Evolutionary conservation across 169 alveolate genomes (phyloP), one percentile per base, ranked within the genome.

Genomic region (Babesia ovata): DNA sequence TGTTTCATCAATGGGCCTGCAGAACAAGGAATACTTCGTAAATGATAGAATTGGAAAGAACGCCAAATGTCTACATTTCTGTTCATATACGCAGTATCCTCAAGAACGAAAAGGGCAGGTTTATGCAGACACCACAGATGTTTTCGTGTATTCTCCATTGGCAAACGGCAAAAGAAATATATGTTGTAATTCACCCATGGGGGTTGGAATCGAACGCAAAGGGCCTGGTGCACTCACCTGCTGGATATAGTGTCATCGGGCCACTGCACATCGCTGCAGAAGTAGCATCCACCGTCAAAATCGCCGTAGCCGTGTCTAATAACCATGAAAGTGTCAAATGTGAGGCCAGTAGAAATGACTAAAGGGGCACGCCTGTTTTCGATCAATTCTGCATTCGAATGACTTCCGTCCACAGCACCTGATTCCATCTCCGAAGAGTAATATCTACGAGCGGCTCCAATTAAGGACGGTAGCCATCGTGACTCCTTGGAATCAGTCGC

Each of bases 401-500:
- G 0, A 21, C 14, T 60, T 28, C 10, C 29, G 14, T 45, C 57
- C 12, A 24, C 45, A 16, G n/a, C 21, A 17, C 26, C 48, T 16
- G n/a, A 46, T 3, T 44, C 26, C 8, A n/a, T 8, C 16, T 13
- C 36, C 39, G 29, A 0, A 11, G 21, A n/a, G 21, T 70, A 21
- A 62, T 57, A 22, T 36, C 58, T 50, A 29, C 16, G 39, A 21
- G 49, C 76, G 22, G 89, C 86, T 22, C 83, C 85, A 36, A 90
- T 26, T 33, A 90, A 66, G 21, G 88, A 75, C 17, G 94, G 94
- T n/a, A 90, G 72, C 82, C 91, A 90, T 56, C 94, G 58, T 0
- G 94, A 90, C 39, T 90, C 94, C 59, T 84, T 90, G 45, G 92
- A 82, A 56, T 90, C 94, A 0, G 94, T 90, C 16, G 83, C 33